Conservation (phyloP, 768 basidiomycete genomes). For the Daedalea quercina region DNA sequence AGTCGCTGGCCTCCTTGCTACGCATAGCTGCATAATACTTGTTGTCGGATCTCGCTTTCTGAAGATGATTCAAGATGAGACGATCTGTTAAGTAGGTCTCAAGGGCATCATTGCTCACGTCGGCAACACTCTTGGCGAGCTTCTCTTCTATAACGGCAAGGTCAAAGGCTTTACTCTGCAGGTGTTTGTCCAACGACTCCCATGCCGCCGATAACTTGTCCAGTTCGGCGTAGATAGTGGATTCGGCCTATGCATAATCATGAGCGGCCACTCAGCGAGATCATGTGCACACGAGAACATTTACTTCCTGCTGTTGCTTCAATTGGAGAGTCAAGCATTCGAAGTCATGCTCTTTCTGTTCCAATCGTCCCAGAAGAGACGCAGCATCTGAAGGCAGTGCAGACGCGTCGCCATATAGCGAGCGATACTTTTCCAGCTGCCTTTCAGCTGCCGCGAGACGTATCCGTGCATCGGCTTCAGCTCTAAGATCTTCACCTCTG, state of each 20-base stretch:
- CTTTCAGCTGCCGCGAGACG: conserved; percentile 38
- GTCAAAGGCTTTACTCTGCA: conserved; percentile 82
- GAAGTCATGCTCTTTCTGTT: conserved; percentile 64
- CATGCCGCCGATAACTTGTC: conserved; percentile 83
- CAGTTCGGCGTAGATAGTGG: conserved; percentile 75
- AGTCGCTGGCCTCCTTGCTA: conserved; percentile 76
- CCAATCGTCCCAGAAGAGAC: conserved; percentile 47
- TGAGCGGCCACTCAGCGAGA: background rate
- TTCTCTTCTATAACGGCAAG: conserved; percentile 70
- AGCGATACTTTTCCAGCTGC: conserved; percentile 55
- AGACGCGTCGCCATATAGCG: conserved; percentile 49
- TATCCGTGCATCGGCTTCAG: conserved; percentile 44
- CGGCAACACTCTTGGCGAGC: conserved; percentile 53
- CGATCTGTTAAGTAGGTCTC: background rate
- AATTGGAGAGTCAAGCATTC: conserved; percentile 54
- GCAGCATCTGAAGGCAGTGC: conserved; percentile 42
- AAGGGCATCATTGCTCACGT: conserved; percentile 41
- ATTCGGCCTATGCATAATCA: conserved; percentile 48
- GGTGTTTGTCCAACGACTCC: conserved; percentile 76
- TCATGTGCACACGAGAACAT: conserved; percentile 12
- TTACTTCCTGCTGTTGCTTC: conserved; percentile 58
- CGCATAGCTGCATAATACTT: conserved; percentile 91
- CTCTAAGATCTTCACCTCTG: conserved; percentile 38
- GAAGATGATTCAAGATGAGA: conserved; percentile 7
- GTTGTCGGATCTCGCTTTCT: conserved; percentile 96